A percentile compares a stretch with the other conserved stretches of the same genome.
Evolutionary conservation across 2,329 filamentous ascomycete genomes (phyloP).

Genomic region (Talaromyces rugulosus): DNA sequence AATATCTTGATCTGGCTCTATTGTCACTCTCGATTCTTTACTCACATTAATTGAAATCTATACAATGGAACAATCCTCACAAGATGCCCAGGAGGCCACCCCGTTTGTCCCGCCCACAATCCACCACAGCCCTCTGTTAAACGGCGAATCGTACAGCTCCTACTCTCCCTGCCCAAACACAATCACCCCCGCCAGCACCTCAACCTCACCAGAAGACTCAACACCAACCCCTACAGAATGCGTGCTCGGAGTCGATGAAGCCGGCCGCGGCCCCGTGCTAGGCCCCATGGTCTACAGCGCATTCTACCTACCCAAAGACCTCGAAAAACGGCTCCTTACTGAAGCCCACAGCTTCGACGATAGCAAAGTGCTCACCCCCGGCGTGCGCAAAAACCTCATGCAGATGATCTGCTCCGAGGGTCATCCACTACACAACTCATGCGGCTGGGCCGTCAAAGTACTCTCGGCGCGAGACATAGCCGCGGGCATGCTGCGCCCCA

Average conservation of each 20-base stretch:
- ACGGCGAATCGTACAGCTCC: slow-evolving; percentile 66
- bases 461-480: slow-evolving; percentile 82
- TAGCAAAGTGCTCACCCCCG: slow-evolving; percentile 82
- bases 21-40: too few relatives aligned
- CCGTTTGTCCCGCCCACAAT: slow-evolving; percentile 68
- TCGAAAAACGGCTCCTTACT: slow-evolving; percentile 69
- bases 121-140: slow-evolving; percentile 52
- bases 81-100: slow-evolving; percentile 27
- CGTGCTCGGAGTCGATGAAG: slow-evolving; percentile 87
- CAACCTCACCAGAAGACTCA: slow-evolving; percentile 25
- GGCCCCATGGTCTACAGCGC: slow-evolving; percentile 67
- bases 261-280: slow-evolving; percentile 88
- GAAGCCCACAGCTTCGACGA: slow-evolving; percentile 85
- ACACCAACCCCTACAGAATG: slow-evolving; percentile 54
- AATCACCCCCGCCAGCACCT: slow-evolving; percentile 46
- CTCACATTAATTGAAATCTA: not conserved
- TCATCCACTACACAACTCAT: slow-evolving; percentile 56
- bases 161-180: slow-evolving; percentile 61
- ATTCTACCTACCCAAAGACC: slow-evolving; percentile 66
- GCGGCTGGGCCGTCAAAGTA: slow-evolving; percentile 78
- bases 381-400: slow-evolving; percentile 71
- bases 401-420: slow-evolving; percentile 63
- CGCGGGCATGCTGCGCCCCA: slow-evolving; percentile 66
- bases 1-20: too few relatives aligned
- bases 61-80: slow-evolving; percentile 15